These are phyloP conservation scores for Aechmea fasciata DNA, from an alignment of 176 grass and related monocot species.

Conservation along the genomic window DNA sequence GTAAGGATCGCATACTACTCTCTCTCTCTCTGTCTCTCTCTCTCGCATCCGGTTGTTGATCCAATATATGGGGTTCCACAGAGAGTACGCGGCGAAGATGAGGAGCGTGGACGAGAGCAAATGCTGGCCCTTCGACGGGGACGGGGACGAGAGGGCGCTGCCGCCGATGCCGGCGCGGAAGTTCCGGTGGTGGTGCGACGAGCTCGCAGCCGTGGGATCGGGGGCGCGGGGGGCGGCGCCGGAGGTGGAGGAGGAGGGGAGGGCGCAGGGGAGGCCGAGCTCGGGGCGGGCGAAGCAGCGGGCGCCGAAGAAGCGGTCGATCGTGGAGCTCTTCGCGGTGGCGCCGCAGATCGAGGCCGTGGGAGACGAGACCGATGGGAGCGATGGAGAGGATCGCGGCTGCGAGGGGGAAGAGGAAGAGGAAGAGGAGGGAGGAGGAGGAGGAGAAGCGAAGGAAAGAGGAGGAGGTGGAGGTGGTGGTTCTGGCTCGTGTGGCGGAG, in stretches of 20 bases:
- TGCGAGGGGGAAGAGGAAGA: not conserved
- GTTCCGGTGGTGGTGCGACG: slow-evolving; percentile 25
- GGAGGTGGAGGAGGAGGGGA: slow-evolving; percentile 14
- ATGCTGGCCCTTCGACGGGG: slow-evolving; percentile 30
- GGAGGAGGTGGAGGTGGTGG: slow-evolving; percentile 6
- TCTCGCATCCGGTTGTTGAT: not conserved
- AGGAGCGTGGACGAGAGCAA: slow-evolving; percentile 17
- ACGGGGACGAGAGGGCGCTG: not conserved
- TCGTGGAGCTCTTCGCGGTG: slow-evolving; percentile 34
- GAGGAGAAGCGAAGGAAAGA: not conserved
- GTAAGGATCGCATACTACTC: not conserved
- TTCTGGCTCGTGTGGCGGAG: slow-evolving; percentile 6
- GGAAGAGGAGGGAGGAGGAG: slow-evolving; percentile 2
- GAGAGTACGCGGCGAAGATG: slow-evolving; percentile 26
- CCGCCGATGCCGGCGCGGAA: slow-evolving; percentile 18
- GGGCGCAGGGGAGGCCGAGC: slow-evolving; percentile 6
- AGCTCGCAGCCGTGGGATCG: slow-evolving; percentile 1
- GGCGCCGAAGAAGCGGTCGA: slow-evolving; percentile 35
- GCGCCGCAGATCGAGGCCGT: slow-evolving; percentile 33
- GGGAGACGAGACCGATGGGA: slow-evolving; percentile 3
- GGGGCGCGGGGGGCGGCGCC: slow-evolving; percentile 13
- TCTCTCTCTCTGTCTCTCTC: not conserved
- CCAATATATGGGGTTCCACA: not conserved
- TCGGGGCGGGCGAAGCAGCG: slow-evolving; percentile 8
- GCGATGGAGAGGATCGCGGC: slow-evolving; percentile 9